Percentiles rank a stretch among this genome's conserved stretches.
Conservation (phyloP, 2,329 filamentous ascomycete species). For the Parafenestella ontariensis region DNA sequence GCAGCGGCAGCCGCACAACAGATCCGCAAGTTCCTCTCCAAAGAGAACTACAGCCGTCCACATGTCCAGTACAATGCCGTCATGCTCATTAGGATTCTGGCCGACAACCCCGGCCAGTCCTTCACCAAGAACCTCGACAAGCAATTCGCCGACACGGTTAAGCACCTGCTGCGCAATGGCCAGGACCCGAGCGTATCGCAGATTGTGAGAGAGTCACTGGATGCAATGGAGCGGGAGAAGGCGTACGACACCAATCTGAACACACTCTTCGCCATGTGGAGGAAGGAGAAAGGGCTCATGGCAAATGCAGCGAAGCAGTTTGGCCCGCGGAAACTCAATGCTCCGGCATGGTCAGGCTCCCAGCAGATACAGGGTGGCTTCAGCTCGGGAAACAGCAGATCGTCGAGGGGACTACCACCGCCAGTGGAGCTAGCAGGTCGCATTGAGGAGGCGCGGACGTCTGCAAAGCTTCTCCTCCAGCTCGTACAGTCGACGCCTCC, state of each 20-base stretch:
- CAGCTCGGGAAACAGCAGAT: constrained; percentile 23
- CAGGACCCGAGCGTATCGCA: constrained; percentile 80
- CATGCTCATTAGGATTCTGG: constrained; percentile 91
- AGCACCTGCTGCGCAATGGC: constrained; percentile 74
- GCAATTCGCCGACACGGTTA: constrained; percentile 79
- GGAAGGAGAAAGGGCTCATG: constrained; percentile 72
- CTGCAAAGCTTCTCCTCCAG: constrained; percentile 89
- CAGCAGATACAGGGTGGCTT: constrained; percentile 31
- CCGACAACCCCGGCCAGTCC: constrained; percentile 86
- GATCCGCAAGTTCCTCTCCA: constrained; percentile 82
- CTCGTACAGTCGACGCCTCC: constrained; percentile 85
- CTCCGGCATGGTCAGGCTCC: constrained; percentile 49
- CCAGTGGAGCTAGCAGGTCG: constrained; percentile 80
- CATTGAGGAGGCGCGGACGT: constrained; percentile 88
- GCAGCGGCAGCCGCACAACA: constrained; percentile 80
- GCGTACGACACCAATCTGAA: constrained; percentile 75
- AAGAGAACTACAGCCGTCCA: constrained; percentile 69
- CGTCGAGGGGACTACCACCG: constrained; percentile 59
- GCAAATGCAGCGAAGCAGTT: constrained; percentile 42
- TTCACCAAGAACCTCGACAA: constrained; percentile 92
- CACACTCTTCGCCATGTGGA: constrained; percentile 84
- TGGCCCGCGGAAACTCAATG: constrained; percentile 53
- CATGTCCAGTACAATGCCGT: constrained; percentile 93
- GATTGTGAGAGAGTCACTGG: constrained; percentile 85
- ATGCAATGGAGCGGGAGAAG: constrained; percentile 76